phyloP scores from a whole-genome alignment of 495 filamentous ascomycete genomes.

The Neurospora intermedia region DNA sequence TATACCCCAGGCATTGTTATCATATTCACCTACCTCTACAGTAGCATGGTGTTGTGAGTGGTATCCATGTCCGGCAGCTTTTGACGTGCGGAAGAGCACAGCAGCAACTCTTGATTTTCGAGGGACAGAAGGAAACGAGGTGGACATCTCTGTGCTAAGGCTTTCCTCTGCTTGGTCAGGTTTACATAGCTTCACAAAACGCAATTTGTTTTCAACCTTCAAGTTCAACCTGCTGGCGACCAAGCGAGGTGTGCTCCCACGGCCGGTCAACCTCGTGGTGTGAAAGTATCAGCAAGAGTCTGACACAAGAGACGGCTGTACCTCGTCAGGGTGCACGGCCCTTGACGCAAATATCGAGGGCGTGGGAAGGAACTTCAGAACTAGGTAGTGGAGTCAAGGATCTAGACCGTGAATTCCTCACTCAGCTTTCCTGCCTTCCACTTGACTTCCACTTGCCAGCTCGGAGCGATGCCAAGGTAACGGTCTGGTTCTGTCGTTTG shows the following conservation, averaged over 20 bases:
- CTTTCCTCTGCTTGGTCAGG: background rate
- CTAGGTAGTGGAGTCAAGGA: background rate
- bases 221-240: background rate
- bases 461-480: background rate
- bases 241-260: background rate
- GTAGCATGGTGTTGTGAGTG: background rate
- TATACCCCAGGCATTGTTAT: no score
- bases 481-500: background rate
- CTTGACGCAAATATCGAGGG: background rate
- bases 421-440: background rate
- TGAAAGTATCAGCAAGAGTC: background rate
- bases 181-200: background rate
- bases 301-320: background rate
- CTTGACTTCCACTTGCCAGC: background rate
- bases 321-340: background rate
- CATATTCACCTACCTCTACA: no score
- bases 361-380: background rate
- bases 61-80: background rate
- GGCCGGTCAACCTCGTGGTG: background rate
- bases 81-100: background rate
- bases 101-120: background rate
- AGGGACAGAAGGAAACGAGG: background rate
- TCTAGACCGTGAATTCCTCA: background rate
- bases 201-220: background rate
- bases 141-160: no score